Percentiles rank a stretch among this genome's conserved stretches.
Evolutionary conservation across 768 basidiomycete genomes (phyloP).

Genomic region (Lentinula lateritia): DNA sequence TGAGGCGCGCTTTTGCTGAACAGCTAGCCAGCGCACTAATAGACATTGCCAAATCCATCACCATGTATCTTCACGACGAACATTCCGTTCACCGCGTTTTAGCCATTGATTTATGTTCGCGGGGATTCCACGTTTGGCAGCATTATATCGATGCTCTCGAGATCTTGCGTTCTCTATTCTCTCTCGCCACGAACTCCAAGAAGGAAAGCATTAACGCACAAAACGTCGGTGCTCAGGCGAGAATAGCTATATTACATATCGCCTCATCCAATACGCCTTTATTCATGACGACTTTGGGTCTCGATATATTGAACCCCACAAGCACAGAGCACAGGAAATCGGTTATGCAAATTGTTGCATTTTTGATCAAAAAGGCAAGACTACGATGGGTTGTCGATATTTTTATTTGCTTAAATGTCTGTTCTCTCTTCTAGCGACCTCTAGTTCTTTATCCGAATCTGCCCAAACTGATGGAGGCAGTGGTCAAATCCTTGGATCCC

Average conservation of each 20-base stretch:
- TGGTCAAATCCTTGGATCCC: conserved; percentile 95
- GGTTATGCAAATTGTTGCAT: conserved; percentile 90
- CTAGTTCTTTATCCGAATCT: conserved; percentile 79
- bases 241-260: conserved; percentile 79
- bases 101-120: conserved; percentile 85
- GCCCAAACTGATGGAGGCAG: conserved; percentile 85
- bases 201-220: conserved; percentile 68
- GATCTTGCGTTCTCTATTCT: conserved; percentile 79
- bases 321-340: conserved; percentile 76
- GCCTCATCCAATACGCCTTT: conserved; percentile 78
- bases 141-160: conserved; percentile 88
- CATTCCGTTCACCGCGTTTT: conserved; percentile 59
- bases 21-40: conserved; percentile 56
- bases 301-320: conserved; percentile 81
- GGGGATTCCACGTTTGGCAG: conserved; percentile 93
- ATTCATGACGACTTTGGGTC: conserved; percentile 90
- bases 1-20: background rate
- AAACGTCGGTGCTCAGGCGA: conserved; percentile 71
- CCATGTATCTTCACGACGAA: conserved; percentile 71
- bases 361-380: conserved; percentile 82
- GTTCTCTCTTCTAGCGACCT: conserved; percentile 53
- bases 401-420: background rate
- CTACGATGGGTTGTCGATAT: background rate
- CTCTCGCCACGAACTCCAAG: conserved; percentile 63
- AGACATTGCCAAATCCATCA: conserved; percentile 81